phyloP scores from a whole-genome alignment of 257 asterid species.

The Solanum raphanifolium region DNA sequence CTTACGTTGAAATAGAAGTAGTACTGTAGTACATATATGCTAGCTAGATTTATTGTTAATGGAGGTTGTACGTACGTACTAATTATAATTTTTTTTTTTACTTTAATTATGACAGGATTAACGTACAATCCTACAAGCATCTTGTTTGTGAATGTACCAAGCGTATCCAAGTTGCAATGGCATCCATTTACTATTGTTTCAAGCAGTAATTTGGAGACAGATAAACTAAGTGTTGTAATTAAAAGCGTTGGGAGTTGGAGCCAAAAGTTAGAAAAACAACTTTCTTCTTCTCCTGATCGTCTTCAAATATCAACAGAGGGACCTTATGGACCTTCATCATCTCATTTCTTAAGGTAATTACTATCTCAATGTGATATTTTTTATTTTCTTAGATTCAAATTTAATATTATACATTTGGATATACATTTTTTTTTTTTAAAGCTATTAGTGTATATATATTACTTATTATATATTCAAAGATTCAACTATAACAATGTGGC shows the following conservation, averaged over 20 bases:
- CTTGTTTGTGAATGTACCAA: slow-evolving; percentile 23
- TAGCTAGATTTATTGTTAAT: too few species aligned
- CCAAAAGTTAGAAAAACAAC: slow-evolving; percentile 19
- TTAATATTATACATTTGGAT: too few species aligned
- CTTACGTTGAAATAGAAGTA: too few species aligned
- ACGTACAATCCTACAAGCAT: slow-evolving; percentile 24
- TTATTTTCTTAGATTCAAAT: too few species aligned
- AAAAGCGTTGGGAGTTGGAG: slow-evolving; percentile 30
- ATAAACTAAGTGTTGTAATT: slow-evolving; percentile 17
- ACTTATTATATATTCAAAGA: too few species aligned
- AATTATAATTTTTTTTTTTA: not conserved
- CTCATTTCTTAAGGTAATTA: slow-evolving; percentile 6
- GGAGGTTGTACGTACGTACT: too few species aligned
- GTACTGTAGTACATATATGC: too few species aligned
- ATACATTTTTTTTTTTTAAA: too few species aligned
- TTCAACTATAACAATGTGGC: not conserved
- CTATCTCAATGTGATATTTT: too few species aligned
- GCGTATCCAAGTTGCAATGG: slow-evolving; percentile 38
- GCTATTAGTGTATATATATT: not conserved
- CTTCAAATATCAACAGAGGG: slow-evolving; percentile 49
- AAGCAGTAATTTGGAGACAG: slow-evolving; percentile 22
- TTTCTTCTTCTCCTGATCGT: slow-evolving; percentile 22
- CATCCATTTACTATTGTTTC: slow-evolving; percentile 34
- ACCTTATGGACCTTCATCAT: slow-evolving; percentile 49
- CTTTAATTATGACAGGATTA: slow-evolving; percentile 5